phyloP scores from a whole-genome alignment of 2,329 filamentous ascomycete species.

The Fusarium piperis region DNA sequence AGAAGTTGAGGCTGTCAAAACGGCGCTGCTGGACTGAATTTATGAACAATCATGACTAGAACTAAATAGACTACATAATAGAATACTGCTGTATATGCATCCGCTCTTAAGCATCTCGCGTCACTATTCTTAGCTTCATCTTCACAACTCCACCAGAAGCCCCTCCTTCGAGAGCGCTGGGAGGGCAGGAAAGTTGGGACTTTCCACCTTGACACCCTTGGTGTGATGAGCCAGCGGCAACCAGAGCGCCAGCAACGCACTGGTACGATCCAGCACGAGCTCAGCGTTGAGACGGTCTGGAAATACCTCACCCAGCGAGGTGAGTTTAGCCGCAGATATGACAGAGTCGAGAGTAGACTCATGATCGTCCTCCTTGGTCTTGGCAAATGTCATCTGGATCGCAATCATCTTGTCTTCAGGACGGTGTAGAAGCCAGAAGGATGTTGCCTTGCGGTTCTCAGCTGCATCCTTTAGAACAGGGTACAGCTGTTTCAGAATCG shows the following conservation, averaged over 20 bases:
- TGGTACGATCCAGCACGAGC: slow-evolving; percentile 14
- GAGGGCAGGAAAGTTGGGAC: slow-evolving; percentile 22
- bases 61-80: background rate
- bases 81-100: background rate
- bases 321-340: background rate
- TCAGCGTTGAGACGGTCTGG: slow-evolving; percentile 16
- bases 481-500: slow-evolving; percentile 29
- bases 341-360: slow-evolving; percentile 2
- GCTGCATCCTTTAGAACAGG: slow-evolving; percentile 28
- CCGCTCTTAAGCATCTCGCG: background rate
- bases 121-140: background rate
- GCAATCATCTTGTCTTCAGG: slow-evolving; percentile 28
- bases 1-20: slow-evolving; percentile 56
- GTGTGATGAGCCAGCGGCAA: slow-evolving; percentile 1
- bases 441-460: slow-evolving; percentile 13
- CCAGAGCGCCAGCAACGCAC: slow-evolving; percentile 27
- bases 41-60: background rate
- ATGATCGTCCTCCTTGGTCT: background rate
- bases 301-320: slow-evolving; percentile 11
- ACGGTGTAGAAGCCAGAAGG: slow-evolving; percentile 31
- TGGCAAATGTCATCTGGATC: slow-evolving; percentile 24
- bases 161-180: background rate
- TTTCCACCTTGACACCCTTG: slow-evolving; percentile 13
- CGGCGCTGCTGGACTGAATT: slow-evolving; percentile 19
- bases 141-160: background rate